A percentile compares a stretch with the other conserved stretches of the same genome.
These are phyloP conservation scores for Candida michaelii DNA, from an alignment of 805 yeast genomes.

Conservation along the genomic window DNA sequence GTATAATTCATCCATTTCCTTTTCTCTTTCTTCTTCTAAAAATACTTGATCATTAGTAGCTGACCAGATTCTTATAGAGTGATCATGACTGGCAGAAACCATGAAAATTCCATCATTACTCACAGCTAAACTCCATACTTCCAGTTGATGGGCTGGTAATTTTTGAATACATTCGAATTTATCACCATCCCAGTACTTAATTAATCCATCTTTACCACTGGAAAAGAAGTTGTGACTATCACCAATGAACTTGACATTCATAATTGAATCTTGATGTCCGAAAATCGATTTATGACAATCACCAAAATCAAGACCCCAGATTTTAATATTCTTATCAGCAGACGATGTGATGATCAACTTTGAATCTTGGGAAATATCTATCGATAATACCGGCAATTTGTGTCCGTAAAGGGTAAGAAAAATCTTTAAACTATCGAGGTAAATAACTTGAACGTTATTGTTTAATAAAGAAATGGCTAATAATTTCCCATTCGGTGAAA, in stretches of 20 bases:
- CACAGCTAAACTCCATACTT: constrained; percentile 90
- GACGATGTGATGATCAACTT: constrained; percentile 89
- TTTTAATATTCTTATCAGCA: constrained; percentile 95
- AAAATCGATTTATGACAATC: constrained; percentile 96
- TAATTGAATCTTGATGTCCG: constrained; percentile 95
- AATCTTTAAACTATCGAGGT: constrained; percentile 81
- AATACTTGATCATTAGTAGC: constrained; percentile 95
- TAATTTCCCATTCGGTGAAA: constrained; percentile 76
- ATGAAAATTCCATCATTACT: constrained; percentile 69
- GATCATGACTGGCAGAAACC: constrained; percentile 88
- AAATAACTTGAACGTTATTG: constrained; percentile 94
- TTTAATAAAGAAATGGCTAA: constrained; percentile 85
- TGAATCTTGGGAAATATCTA: constrained; percentile 88
- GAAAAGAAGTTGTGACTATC: constrained; percentile 88
- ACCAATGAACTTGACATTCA: constrained; percentile 82
- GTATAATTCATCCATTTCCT: constrained; percentile 89
- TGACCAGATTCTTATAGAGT: constrained; percentile 88
- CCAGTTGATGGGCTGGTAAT: constrained; percentile 78
- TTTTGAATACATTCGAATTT: constrained; percentile 93
- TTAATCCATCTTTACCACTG: constrained; percentile 81
- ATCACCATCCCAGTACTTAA: constrained; percentile 98
- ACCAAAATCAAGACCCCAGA: constrained; percentile 99
- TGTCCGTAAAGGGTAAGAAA: constrained; percentile 92
- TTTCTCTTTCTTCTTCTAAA: constrained; percentile 93
- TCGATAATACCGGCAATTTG: constrained; percentile 88